phyloP scores from a whole-genome alignment of 2,329 filamentous ascomycete genomes.

The Aspergillus tanneri region DNA sequence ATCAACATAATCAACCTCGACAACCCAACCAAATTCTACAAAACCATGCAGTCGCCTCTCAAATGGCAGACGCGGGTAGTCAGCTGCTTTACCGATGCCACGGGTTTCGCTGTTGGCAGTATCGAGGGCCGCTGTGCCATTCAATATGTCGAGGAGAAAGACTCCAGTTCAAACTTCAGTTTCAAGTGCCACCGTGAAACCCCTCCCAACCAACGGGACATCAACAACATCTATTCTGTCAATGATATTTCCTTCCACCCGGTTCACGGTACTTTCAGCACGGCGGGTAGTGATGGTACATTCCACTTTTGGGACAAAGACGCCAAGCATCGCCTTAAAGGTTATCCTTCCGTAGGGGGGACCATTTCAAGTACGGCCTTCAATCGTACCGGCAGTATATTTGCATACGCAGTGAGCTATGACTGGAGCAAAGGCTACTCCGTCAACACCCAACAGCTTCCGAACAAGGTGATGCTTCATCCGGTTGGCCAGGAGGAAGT shows the following conservation, averaged over 20 bases:
- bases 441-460: conserved; percentile 67
- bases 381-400: conserved; percentile 78
- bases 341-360: conserved; percentile 79
- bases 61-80: conserved; percentile 98
- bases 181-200: conserved; percentile 97
- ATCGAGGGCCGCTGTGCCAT: conserved; percentile 98
- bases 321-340: conserved; percentile 83
- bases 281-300: conserved; percentile 89
- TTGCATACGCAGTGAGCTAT: conserved; percentile 88
- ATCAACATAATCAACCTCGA: conserved; percentile 93
- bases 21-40: conserved; percentile 88
- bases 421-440: conserved; percentile 98
- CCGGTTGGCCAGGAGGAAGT: conserved; percentile 67
- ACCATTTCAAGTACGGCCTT: conserved; percentile 91
- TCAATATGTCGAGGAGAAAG: conserved; percentile 97
- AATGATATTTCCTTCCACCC: conserved; percentile 99
- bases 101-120: conserved; percentile 90
- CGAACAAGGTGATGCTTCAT: conserved; percentile 83
- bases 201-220: conserved; percentile 61
- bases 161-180: conserved; percentile 87
- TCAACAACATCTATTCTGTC: conserved; percentile 88
- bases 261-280: conserved; percentile 95
- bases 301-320: conserved; percentile 81
- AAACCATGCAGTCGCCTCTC: conserved; percentile 89
- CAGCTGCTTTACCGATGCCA: conserved; percentile 88